Base-by-base conservation (phyloP, 805 yeast species). In the Naumovozyma dairenensis region DNA sequence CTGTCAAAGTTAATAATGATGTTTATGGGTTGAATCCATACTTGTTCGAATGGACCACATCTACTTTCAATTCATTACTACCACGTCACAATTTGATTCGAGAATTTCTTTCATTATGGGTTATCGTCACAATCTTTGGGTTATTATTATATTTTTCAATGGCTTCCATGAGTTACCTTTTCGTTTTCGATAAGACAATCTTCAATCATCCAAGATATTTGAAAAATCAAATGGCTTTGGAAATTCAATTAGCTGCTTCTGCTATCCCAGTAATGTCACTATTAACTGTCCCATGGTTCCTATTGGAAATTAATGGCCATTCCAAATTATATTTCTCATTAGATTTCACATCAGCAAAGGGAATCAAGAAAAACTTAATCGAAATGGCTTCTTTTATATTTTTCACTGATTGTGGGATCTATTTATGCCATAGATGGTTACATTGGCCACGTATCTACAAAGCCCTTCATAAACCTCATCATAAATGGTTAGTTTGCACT, bases 401-500 rank as follows among this genome's bases (percentile, higher is more conserved):
- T 68, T 92, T 92, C 59, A 92, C 98, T 2, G 98, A 92, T 62
- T 80, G 85, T 57, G 81, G 89, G 36, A 86, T 92, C 51, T 92
- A 92, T 59, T 68, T 81, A 53, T 80, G 86, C 48, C 98, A 92
- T 65, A 77, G 97, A 56, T 73, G 83, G 72, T 70, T 92, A 52
- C 98, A 92, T 59, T 85, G 92, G 84, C 96, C 96, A 16, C 47
- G 68, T 13, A 79, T 92, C 26, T 92, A 92, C 73, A 87, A 80
- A 66, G 59, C 51, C 17, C 65, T 92, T 42, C 98, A 92, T 67
- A 92, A 92, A 65, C 96, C 96, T 9, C 98, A 92, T 62, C 98
- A 92, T 71, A 92, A 92, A 65, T 92, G 98, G 98, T 76, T 92
- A 47, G 96, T 92, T 26, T 89, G 97, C 41, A 89, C 98, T 7